Evolutionary conservation across 352 stramenopile genomes (phyloP).

Genomic region (Globisporangium carolinianum): DNA sequence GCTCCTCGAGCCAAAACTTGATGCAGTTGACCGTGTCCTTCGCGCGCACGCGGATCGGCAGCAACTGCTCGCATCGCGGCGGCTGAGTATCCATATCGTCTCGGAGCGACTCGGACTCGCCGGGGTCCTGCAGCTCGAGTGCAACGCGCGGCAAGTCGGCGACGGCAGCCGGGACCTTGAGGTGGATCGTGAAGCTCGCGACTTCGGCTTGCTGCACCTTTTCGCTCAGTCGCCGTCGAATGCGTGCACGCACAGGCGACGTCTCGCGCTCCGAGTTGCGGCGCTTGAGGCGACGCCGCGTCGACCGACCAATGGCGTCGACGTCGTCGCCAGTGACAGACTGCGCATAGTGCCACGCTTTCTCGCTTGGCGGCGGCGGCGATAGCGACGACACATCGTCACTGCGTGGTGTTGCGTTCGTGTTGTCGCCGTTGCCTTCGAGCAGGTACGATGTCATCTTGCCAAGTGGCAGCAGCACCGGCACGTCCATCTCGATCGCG

Average conservation of each 20-base stretch:
- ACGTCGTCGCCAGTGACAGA: slow-evolving; percentile 16
- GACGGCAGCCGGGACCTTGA: slow-evolving; percentile 54
- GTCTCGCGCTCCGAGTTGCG: slow-evolving; percentile 31
- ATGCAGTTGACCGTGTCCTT: slow-evolving; percentile 76
- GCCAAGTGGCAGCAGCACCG: slow-evolving; percentile 53
- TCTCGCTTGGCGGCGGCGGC: slow-evolving; percentile 48
- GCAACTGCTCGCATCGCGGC: slow-evolving; percentile 12
- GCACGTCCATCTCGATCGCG: slow-evolving; percentile 70
- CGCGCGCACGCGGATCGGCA: slow-evolving; percentile 58
- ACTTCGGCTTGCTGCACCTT: slow-evolving; percentile 46
- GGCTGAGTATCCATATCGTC: slow-evolving; percentile 6
- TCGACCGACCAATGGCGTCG: slow-evolving; percentile 13
- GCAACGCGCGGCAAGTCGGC: slow-evolving; percentile 57
- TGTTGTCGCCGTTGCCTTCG: slow-evolving; percentile 22
- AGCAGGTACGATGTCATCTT: slow-evolving; percentile 56
- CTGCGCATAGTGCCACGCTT: slow-evolving; percentile 22
- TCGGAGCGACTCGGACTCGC: slow-evolving; percentile 12
- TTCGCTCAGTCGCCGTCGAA: slow-evolving; percentile 42
- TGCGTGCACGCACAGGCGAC: slow-evolving; percentile 46
- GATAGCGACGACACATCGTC: slow-evolving; percentile 49
- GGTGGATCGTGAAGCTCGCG: slow-evolving; percentile 52
- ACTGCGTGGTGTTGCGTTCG: neutral
- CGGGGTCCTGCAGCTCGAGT: slow-evolving; percentile 63
- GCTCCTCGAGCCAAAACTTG: slow-evolving; percentile 77
- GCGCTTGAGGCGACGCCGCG: slow-evolving; percentile 21